These are phyloP conservation scores for Kalmusia sp. DNA, from an alignment of 2,329 filamentous ascomycete species.

Conservation along the genomic window DNA sequence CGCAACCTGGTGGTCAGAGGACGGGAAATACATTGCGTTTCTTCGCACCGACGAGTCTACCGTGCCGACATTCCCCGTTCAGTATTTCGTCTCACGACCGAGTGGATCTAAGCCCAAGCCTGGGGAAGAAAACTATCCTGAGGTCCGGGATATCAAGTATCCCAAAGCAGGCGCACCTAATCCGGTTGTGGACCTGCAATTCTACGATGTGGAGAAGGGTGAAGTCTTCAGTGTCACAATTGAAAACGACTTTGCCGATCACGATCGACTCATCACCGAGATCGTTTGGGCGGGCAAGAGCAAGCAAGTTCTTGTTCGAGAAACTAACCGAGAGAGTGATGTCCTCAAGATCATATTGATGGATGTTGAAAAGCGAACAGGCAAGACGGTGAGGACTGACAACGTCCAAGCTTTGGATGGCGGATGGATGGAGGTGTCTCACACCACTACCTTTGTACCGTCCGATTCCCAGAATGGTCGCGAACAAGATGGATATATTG, in stretches of 20 bases:
- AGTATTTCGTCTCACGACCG: constrained; percentile 90
- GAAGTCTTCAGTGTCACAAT: constrained; percentile 83
- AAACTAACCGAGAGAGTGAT: constrained; percentile 94
- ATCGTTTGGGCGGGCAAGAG: constrained; percentile 83
- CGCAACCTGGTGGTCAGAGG: constrained; percentile 94
- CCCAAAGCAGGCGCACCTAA: constrained; percentile 95
- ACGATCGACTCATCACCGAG: constrained; percentile 89
- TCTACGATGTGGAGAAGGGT: constrained; percentile 81
- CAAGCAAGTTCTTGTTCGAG: constrained; percentile 81
- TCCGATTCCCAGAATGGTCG: constrained; percentile 80
- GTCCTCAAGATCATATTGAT: constrained; percentile 86
- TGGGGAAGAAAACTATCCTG: constrained; percentile 88
- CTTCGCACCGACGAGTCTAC: constrained; percentile 90
- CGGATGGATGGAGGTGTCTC: constrained; percentile 95
- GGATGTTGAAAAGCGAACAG: constrained; percentile 75
- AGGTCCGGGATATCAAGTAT: constrained; percentile 92
- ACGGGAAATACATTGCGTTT: constrained; percentile 89
- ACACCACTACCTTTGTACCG: constrained; percentile 84
- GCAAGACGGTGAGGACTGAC: constrained; percentile 78
- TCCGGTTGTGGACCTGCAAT: constrained; percentile 83
- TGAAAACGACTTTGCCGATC: constrained; percentile 76
- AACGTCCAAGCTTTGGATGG: constrained; percentile 87
- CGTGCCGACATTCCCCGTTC: constrained; percentile 89
- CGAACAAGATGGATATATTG: constrained; percentile 86
- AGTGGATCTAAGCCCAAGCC: constrained; percentile 72